Percentiles rank a stretch among this genome's conserved stretches.
These are phyloP conservation scores for Stemphylium beticola DNA, from an alignment of 2,329 filamentous ascomycete species.

Conservation along the genomic window DNA sequence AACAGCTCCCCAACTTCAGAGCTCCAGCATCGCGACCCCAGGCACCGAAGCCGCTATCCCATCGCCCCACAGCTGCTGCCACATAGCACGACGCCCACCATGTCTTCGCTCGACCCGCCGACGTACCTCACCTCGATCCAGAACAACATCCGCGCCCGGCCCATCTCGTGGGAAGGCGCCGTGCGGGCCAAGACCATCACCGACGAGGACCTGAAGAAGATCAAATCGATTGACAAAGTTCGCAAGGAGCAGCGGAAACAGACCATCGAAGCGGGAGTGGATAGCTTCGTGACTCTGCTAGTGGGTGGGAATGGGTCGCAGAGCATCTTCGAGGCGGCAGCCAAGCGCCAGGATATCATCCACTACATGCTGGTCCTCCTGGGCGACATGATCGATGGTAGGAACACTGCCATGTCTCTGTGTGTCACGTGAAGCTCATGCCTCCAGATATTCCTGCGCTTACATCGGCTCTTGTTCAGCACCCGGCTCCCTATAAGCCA, in stretches of 20 bases:
- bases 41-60: conserved; percentile 13
- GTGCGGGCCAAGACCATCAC: conserved; percentile 92
- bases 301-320: conserved; percentile 69
- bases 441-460: conserved; percentile 76
- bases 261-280: conserved; percentile 78
- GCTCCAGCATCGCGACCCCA: conserved; percentile 23
- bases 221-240: conserved; percentile 95
- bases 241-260: conserved; percentile 88
- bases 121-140: conserved; percentile 87
- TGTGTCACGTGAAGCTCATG: conserved; percentile 22
- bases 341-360: conserved; percentile 85
- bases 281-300: conserved; percentile 81
- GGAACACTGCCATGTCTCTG: background rate
- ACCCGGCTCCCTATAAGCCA: conserved; percentile 73
- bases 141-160: conserved; percentile 94
- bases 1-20: conserved; percentile 36
- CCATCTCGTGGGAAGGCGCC: conserved; percentile 97
- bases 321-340: conserved; percentile 80
- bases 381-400: conserved; percentile 86
- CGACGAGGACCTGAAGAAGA: conserved; percentile 91
- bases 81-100: conserved; percentile 49
- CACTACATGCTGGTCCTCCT: conserved; percentile 94
- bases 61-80: conserved; percentile 1
- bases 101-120: conserved; percentile 86
- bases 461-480: conserved; percentile 75